phyloP scores from a whole-genome alignment of 2,329 filamentous ascomycete species.

The Colletotrichum theobromicola region DNA sequence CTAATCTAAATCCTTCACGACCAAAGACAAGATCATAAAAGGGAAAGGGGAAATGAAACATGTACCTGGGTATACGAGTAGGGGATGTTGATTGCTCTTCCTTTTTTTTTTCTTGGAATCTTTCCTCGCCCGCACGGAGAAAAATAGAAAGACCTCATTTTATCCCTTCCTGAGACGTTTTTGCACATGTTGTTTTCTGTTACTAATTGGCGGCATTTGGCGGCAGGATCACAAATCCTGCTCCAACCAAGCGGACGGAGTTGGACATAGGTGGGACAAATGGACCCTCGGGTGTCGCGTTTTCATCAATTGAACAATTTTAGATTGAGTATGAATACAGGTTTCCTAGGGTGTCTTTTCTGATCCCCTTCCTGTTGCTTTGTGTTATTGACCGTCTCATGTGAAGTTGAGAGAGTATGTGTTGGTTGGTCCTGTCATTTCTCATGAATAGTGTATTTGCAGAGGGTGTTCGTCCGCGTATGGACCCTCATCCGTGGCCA shows the following conservation, averaged over 20 bases:
- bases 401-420: neutral
- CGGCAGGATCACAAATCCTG: neutral
- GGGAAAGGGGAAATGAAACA: neutral
- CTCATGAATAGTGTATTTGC: neutral
- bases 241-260: neutral
- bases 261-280: neutral
- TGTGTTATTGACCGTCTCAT: neutral
- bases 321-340: conserved; percentile 14
- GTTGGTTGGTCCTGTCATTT: neutral
- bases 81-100: neutral
- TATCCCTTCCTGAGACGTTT: neutral
- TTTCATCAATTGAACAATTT: conserved; percentile 4
- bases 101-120: neutral
- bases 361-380: neutral
- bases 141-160: neutral
- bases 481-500: neutral
- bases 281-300: neutral
- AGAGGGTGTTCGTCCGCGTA: neutral
- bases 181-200: neutral
- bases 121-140: neutral
- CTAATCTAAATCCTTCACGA: conserved; percentile 9
- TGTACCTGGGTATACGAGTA: neutral
- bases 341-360: neutral
- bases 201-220: conserved; percentile 11
- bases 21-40: neutral